Base-by-base conservation (phyloP, 1,284 basidiomycete genomes). In the Fistulina hepatica region DNA sequence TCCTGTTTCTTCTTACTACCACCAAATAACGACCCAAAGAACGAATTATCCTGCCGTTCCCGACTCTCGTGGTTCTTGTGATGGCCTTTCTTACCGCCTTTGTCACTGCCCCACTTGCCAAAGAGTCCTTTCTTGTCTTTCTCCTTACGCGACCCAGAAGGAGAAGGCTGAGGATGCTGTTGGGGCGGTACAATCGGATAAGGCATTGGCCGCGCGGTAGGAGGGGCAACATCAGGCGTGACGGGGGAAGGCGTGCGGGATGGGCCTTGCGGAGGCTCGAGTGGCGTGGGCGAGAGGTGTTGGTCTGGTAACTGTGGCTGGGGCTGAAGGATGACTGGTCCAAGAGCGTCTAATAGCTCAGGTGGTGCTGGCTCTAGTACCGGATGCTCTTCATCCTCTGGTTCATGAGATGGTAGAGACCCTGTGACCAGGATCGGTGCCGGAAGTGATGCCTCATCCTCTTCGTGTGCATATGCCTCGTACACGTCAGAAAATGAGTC, bases 21-120 rank as follows among this genome's bases (percentile, higher is more conserved):
- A 37, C 82, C 79, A 55, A 94, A 94, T 5, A 95, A 64, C 12
- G 84, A 85, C 3, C 88, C 88, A 48, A 94, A 86, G 65, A 94
- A 93, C 1, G 88, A 69, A 20, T 69, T 57, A 19, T 84, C 78
- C 49, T 76, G 71, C 50, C 43, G 55, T 44, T 57, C 63, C 54
- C 52, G 65, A 52, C 60, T 69, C 59, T 60, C 65, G 48, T 49
- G 74, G 36, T 73, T 70, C 44, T 65, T 66, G 40, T 48, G 54
- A 32, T 52, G 27, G 24, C 24, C 54, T 52, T 73, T 76, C 57
- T 75, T 77, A 26, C 63, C 59, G 16, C 60, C 61, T 53, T 76
- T 78, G 48, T 78, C 76, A 41, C 67, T 53, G 33, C 77, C 76
- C 73, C 81, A 84, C 55, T 80, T 82, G 19, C 69, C 63, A 44